These are phyloP conservation scores for Tothia fuscella DNA, from an alignment of 2,329 filamentous ascomycete species.

Conservation along the genomic window DNA sequence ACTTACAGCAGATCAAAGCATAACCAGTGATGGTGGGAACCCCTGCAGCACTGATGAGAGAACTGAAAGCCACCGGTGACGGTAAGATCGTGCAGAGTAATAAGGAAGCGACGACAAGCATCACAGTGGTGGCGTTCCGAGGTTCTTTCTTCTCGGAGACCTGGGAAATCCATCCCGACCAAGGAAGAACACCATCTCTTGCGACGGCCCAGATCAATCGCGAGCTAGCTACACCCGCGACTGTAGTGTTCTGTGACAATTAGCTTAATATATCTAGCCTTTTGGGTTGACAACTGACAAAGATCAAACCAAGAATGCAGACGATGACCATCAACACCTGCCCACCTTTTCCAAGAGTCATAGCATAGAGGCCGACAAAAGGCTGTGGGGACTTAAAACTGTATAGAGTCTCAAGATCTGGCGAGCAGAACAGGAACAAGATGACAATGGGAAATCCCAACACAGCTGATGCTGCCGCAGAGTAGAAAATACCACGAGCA, in stretches of 20 bases:
- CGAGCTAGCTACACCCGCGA: conserved; percentile 47
- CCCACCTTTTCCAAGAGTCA: conserved; percentile 42
- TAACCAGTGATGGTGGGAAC: conserved; percentile 28
- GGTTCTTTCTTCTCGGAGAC: conserved; percentile 45
- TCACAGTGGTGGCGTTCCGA: conserved; percentile 47
- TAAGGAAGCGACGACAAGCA: conserved; percentile 42
- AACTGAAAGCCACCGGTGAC: conserved; percentile 32
- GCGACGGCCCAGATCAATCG: conserved; percentile 52
- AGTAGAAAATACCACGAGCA: conserved; percentile 49
- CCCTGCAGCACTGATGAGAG: conserved; percentile 27
- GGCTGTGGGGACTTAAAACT: conserved; percentile 44
- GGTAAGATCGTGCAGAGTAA: conserved; percentile 49
- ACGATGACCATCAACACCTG: conserved; percentile 52
- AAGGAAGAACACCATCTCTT: conserved; percentile 48
- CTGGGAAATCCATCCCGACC: conserved; percentile 44
- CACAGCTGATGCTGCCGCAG: conserved; percentile 43
- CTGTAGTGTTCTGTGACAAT: conserved; percentile 41
- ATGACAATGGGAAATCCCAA: conserved; percentile 46
- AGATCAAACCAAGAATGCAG: conserved; percentile 35
- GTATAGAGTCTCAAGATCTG: conserved; percentile 41
- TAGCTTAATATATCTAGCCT: conserved; percentile 10
- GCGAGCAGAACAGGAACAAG: conserved; percentile 47
- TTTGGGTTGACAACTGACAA: conserved; percentile 35
- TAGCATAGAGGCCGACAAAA: conserved; percentile 46
- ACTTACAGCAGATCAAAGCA: conserved; percentile 20